A percentile compares a stretch with the other conserved stretches of the same genome.
phyloP scores from a whole-genome alignment of 2,329 filamentous ascomycete species.

The Chaetomium globosum region DNA sequence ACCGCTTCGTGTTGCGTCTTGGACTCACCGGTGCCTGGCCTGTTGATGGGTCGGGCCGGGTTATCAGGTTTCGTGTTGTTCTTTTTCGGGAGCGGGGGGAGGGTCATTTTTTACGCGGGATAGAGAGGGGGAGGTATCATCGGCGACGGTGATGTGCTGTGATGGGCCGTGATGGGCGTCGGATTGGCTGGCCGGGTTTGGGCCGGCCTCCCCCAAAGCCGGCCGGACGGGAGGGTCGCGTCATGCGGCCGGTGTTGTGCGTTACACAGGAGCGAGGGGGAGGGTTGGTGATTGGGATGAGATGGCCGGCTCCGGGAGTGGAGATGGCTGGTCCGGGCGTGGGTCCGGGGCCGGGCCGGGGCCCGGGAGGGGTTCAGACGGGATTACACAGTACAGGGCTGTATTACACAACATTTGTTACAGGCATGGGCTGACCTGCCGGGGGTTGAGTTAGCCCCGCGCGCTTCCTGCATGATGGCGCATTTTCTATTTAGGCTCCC shows the following conservation, averaged over 20 bases:
- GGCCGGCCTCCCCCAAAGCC: not conserved
- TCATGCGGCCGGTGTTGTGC: slow-evolving; percentile 7
- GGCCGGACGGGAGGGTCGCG: slow-evolving; percentile 14
- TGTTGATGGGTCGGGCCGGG: not conserved
- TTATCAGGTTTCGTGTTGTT: not conserved
- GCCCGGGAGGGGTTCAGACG: not conserved
- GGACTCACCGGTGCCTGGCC: not conserved
- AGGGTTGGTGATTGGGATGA: not conserved
- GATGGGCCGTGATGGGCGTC: slow-evolving; percentile 14
- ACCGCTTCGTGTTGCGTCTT: not conserved
- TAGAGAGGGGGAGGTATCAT: not conserved
- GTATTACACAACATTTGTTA: not conserved
- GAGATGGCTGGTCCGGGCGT: not conserved
- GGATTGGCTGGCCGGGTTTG: slow-evolving; percentile 11
- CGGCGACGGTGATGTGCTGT: slow-evolving; percentile 1
- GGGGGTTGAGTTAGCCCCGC: not conserved
- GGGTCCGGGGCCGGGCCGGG: not conserved
- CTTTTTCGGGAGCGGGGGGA: not conserved
- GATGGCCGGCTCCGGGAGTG: not conserved
- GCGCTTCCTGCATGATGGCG: not conserved
- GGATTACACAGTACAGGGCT: not conserved
- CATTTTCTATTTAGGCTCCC: not conserved
- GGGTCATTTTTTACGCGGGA: not conserved
- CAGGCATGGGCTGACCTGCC: not conserved
- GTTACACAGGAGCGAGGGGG: not conserved